Evolutionary conservation across 2,329 filamentous ascomycete genomes (phyloP), one percentile per base, ranked within the genome.

Genomic region (Moelleriella libera): DNA sequence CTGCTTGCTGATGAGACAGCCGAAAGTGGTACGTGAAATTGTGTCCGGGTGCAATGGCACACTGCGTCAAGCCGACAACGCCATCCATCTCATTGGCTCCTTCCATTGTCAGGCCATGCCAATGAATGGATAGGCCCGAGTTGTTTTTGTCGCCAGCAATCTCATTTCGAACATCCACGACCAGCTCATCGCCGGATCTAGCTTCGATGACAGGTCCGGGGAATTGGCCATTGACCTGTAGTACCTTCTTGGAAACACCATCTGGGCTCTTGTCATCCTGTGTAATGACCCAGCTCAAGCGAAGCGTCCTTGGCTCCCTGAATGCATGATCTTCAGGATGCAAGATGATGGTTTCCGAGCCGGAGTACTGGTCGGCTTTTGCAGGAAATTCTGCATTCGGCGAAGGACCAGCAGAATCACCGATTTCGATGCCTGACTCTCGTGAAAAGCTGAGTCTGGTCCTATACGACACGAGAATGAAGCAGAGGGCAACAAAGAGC

Each of bases 81-180:
- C 82, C 82, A 54, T 86, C 82, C 77, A 84, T 82, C 51, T 53
- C 51, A 45, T 54, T 54, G 28, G 48, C 76, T 71, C 21, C 71
- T 78, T 74, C 75, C 61, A 83, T 80, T 54, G 75, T 77, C 51
- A 85, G 68, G 14, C 82, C 82, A 56, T 86, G 82, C 65, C 80
- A 86, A 56, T 86, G 82, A 11, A 85, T 67, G 44, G 72, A 72
- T 2, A 81, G 78, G 11, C 51, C 51, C 0, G 31, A 43, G 11
- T 51, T 44, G 6, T 30, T 40, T 21, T 21, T 21, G 8, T 39
- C 5, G 29, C 50, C 48, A 11, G 52, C 31, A 54, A 69, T 60
- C 7, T 52, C 52, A 54, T 71, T 71, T 45, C 61, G 57, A 5
- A 72, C 66, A 4, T 55, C 55, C 11, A 72, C 61, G 2, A 64